Base-by-base conservation (phyloP, 352 stramenopile genomes). In the Phytophthora foliorum region DNA sequence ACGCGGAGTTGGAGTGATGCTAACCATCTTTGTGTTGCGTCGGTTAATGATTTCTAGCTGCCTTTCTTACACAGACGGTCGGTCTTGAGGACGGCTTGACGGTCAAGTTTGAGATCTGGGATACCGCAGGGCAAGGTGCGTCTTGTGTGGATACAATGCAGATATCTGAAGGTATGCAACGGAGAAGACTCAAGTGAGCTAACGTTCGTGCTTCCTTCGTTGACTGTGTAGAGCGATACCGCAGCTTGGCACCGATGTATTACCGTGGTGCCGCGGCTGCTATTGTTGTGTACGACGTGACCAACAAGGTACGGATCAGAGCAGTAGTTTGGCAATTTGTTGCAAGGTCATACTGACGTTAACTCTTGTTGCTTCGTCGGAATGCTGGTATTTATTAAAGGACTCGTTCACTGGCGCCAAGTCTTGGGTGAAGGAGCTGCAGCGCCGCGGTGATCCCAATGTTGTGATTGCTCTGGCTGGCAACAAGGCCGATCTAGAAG, bases 61-160 rank as follows among this genome's bases (percentile, higher is more conserved):
- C 98, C 38, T 99, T 99, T 76, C 82, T 99, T 61, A 99, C 98
- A 59, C 97, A 99, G 78, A 99, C 98, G 6, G 97, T 99, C 32
- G 91, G 95, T 66, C 77, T 99, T 13, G 97, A 99, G 73, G 97
- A 99, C 69, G 93, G 96, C 11, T 65, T 94, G 59, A 99, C 97
- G 7, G 97, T 99, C 56, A 99, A 99, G 84, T 99, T 99, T 79
- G 98, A 99, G 86, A 99, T 99, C 68, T 99, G 97, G 97, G 98
- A 99, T 91, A 99, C 96, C 14, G 97, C 97, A 58, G 97, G 97
- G 56, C 96, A 99, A 94, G 90, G 90, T 91, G 71, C 16, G 34
- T 57, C 6, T 14, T 31, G 16, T 17, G 8, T 48, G 51, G 16
- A 25, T n/a, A 24, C 25, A 19, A n/a, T 54, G 22, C 44, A 27